Percentiles rank a stretch among this genome's conserved stretches.
Conservation (phyloP, 2,329 filamentous ascomycete genomes). For the Gremmenia infestans region DNA sequence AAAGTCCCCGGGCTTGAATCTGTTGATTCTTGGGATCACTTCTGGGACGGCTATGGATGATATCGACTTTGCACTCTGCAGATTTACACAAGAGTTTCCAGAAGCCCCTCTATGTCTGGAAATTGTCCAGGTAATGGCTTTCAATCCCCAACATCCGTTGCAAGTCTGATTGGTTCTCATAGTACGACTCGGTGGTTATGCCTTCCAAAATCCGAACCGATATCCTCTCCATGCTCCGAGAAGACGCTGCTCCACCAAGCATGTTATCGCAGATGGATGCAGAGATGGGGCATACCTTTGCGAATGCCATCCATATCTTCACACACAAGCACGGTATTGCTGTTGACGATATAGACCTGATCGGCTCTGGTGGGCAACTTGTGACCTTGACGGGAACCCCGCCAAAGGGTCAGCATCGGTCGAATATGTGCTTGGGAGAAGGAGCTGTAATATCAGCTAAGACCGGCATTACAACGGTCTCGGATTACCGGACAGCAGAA, state of each 20-base stretch:
- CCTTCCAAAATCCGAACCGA: slow-evolving; percentile 31
- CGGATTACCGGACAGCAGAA: slow-evolving; percentile 31
- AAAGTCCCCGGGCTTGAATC: slow-evolving; percentile 21
- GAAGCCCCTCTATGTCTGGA: slow-evolving; percentile 27
- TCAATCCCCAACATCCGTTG: not conserved
- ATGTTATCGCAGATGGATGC: slow-evolving; percentile 32
- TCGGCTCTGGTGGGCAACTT: slow-evolving; percentile 30
- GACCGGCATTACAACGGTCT: slow-evolving; percentile 31
- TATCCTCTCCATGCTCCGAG: slow-evolving; percentile 30
- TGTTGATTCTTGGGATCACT: slow-evolving; percentile 30
- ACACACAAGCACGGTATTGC: slow-evolving; percentile 27
- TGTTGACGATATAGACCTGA: slow-evolving; percentile 31
- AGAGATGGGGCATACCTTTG: slow-evolving; percentile 31
- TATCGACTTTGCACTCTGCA: slow-evolving; percentile 31
- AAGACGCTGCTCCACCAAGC: slow-evolving; percentile 31
- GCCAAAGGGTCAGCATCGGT: slow-evolving; percentile 28
- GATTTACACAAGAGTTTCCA: slow-evolving; percentile 31
- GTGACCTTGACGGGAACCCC: slow-evolving; percentile 28
- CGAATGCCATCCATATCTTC: slow-evolving; percentile 31
- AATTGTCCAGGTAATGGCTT: slow-evolving; percentile 25
- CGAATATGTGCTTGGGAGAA: slow-evolving; percentile 32
- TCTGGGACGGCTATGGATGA: slow-evolving; percentile 31
- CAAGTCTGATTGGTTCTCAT: slow-evolving; percentile 1
- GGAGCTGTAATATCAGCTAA: slow-evolving; percentile 32
- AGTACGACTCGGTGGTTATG: slow-evolving; percentile 33